Conservation (phyloP, 1,284 basidiomycete genomes). For the Coniophora puteana region DNA sequence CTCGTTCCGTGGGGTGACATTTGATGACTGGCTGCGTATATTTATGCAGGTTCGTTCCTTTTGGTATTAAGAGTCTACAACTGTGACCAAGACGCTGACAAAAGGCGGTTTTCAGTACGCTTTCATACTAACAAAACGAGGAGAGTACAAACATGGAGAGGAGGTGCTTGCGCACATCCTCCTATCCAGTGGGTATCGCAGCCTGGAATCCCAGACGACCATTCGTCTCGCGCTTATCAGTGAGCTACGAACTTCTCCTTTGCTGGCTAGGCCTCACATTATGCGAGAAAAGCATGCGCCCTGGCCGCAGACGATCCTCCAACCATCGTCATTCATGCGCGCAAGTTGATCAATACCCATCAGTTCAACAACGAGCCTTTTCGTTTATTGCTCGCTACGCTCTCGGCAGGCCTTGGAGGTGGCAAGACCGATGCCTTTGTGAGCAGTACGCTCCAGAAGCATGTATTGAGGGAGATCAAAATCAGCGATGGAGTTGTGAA, state of each 20-base stretch:
- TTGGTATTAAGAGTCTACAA: background rate
- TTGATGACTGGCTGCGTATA: slow-evolving; percentile 83
- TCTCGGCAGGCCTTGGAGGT: slow-evolving; percentile 69
- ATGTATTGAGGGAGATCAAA: slow-evolving; percentile 74
- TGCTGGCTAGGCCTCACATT: background rate
- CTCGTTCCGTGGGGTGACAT: slow-evolving; percentile 78
- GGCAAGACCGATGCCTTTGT: slow-evolving; percentile 73
- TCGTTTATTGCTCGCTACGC: slow-evolving; percentile 66
- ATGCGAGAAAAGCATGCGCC: slow-evolving; percentile 65
- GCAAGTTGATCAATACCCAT: slow-evolving; percentile 66
- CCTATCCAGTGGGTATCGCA: slow-evolving; percentile 75
- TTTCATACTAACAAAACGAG: slow-evolving; percentile 70
- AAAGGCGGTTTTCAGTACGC: slow-evolving; percentile 58
- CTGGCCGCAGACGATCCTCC: slow-evolving; percentile 53
- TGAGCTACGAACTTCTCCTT: slow-evolving; percentile 32
- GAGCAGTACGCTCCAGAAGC: slow-evolving; percentile 75
- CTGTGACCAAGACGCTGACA: background rate
- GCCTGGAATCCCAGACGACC: slow-evolving; percentile 59
- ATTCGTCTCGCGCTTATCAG: slow-evolving; percentile 72
- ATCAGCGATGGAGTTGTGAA: slow-evolving; percentile 59
- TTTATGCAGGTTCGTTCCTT: slow-evolving; percentile 69
- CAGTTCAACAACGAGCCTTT: slow-evolving; percentile 84
- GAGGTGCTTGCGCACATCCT: slow-evolving; percentile 81
- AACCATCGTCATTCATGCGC: slow-evolving; percentile 64
- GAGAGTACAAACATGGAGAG: slow-evolving; percentile 65